Evolutionary conservation across 768 basidiomycete genomes (phyloP).

Genomic region (Auricularia cornea): DNA sequence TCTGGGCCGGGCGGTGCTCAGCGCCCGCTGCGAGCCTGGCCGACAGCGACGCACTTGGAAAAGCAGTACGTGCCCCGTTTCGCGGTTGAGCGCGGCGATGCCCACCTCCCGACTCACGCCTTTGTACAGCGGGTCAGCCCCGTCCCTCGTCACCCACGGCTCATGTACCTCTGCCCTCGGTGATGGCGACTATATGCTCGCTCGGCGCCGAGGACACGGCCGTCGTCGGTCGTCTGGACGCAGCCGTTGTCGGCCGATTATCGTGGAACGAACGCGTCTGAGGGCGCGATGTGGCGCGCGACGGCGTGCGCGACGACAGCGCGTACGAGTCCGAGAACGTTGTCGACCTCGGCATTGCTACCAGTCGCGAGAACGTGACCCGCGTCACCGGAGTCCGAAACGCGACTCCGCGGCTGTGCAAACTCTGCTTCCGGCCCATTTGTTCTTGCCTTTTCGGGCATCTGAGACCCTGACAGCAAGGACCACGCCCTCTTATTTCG

Average conservation of each 20-base stretch:
- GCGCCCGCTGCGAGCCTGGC: background rate
- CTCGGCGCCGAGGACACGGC: background rate
- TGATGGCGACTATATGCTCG: constrained; percentile 3
- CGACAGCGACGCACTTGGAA: constrained; percentile 53
- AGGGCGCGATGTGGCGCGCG: background rate
- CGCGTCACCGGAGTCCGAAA: background rate
- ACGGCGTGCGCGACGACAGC: background rate
- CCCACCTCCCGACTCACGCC: constrained; percentile 76
- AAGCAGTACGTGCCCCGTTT: constrained; percentile 65
- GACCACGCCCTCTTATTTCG: background rate
- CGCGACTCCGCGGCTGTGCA: background rate
- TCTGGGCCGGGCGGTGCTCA: constrained; percentile 1
- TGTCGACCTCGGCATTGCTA: background rate
- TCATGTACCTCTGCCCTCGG: constrained; percentile 6
- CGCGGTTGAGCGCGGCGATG: constrained; percentile 75
- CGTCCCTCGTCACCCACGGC: background rate
- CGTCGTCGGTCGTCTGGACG: background rate
- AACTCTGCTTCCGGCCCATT: background rate
- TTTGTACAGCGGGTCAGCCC: background rate
- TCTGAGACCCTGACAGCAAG: background rate
- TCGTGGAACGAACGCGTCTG: background rate
- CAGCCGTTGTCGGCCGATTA: background rate
- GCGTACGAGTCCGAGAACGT: background rate
- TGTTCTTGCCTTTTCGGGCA: too few relatives aligned
- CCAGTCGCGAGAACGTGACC: background rate